Percentiles rank a stretch among this genome's conserved stretches.
Evolutionary conservation across 345 rosid species (phyloP).

Genomic region (Salix brachista): DNA sequence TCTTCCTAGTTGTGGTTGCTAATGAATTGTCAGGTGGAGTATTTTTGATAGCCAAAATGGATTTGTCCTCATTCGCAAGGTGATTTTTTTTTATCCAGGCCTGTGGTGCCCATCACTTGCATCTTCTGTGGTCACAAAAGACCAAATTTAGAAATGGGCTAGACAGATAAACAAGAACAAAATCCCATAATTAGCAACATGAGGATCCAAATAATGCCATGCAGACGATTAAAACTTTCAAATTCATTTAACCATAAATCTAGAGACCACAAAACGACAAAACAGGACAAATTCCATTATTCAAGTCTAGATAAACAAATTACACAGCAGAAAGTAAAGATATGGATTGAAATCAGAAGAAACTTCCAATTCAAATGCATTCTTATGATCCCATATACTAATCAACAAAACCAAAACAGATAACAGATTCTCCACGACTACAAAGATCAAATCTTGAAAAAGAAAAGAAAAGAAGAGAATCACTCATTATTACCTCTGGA

Average conservation of each 20-base stretch:
- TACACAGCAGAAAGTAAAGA: not conserved
- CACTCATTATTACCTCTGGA: conserved; percentile 48
- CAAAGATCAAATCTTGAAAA: not conserved
- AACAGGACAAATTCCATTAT: not conserved
- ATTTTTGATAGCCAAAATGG: conserved; percentile 31
- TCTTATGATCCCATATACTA: not conserved
- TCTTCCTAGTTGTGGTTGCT: conserved; percentile 44
- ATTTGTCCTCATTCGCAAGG: conserved; percentile 35
- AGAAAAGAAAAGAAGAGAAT: not conserved
- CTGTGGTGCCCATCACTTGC: conserved; percentile 50
- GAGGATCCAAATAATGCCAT: not conserved
- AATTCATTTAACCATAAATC: not conserved
- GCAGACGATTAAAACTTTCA: not conserved
- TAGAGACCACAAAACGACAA: not conserved
- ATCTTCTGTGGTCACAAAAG: conserved; percentile 38
- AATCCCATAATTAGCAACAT: not conserved
- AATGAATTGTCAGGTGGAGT: conserved; percentile 52
- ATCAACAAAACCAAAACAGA: not conserved
- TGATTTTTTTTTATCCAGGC: conserved; percentile 40
- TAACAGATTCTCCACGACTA: not conserved
- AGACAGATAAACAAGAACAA: not conserved
- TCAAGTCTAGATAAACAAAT: not conserved
- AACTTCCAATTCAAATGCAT: not conserved
- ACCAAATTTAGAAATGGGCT: not conserved
- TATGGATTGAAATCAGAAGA: not conserved